Evolutionary conservation across 352 stramenopile genomes (phyloP).

Genomic region (Phytophthora pisi): DNA sequence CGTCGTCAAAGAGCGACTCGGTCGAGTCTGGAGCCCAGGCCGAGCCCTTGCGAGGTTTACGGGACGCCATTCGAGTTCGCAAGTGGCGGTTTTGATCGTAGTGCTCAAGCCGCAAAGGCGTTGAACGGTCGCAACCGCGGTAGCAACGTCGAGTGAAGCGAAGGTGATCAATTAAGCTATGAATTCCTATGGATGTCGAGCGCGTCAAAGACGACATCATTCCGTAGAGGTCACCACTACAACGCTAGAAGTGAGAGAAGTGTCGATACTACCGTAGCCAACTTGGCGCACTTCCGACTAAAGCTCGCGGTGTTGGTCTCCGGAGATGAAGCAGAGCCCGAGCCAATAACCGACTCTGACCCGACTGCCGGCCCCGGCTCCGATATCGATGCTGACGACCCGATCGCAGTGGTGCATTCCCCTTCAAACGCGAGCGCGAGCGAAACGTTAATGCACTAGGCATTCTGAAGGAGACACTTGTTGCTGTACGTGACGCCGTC

Average conservation of each 20-base stretch:
- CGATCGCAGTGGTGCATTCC: constrained; percentile 16
- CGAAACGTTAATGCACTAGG: constrained; percentile 30
- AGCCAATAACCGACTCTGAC: constrained; percentile 4
- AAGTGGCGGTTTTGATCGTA: constrained; percentile 18
- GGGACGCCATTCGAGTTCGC: constrained; percentile 21
- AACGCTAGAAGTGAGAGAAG: neutral
- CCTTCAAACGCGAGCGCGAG: constrained; percentile 35
- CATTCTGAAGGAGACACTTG: constrained; percentile 44
- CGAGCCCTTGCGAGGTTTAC: constrained; percentile 28
- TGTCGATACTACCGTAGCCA: neutral
- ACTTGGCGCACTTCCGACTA: neutral
- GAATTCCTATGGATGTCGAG: no score
- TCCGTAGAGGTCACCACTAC: neutral
- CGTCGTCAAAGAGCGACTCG: constrained; percentile 27
- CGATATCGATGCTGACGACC: constrained; percentile 1
- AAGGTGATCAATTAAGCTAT: no score
- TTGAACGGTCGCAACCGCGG: constrained; percentile 8
- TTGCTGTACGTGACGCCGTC: constrained; percentile 59
- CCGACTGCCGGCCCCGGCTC: constrained; percentile 3
- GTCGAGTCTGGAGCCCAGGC: constrained; percentile 30
- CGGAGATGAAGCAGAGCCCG: constrained; percentile 12
- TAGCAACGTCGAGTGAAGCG: no score
- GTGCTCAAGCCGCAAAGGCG: neutral
- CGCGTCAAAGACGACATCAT: no score
- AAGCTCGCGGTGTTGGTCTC: constrained; percentile 2